Conservation (phyloP, 1,284 basidiomycete genomes). For the Agaricales sp. region DNA sequence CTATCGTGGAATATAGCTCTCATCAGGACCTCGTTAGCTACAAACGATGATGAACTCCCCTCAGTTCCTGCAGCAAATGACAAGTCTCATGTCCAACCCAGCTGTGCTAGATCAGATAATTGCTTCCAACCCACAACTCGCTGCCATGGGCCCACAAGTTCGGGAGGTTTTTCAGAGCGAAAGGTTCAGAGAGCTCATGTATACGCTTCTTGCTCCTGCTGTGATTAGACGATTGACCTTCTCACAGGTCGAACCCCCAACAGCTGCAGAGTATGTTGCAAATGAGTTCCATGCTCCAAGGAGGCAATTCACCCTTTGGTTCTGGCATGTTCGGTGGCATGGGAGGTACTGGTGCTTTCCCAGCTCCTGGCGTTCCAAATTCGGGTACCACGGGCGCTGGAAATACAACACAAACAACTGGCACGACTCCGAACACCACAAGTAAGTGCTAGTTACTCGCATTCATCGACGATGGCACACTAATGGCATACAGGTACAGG, state of each 20-base stretch:
- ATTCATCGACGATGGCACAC: not conserved
- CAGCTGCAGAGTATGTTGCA: conserved; percentile 74
- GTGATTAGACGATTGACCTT: not conserved
- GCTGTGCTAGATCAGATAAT: conserved; percentile 81
- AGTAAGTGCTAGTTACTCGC: conserved; percentile 8
- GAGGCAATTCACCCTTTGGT: conserved; percentile 12
- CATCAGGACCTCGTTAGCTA: conserved; percentile 36
- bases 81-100: conserved; percentile 67
- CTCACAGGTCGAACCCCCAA: conserved; percentile 65
- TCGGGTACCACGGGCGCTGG: conserved; percentile 19
- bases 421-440: conserved; percentile 15
- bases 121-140: conserved; percentile 70
- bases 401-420: conserved; percentile 17
- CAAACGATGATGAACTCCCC: conserved; percentile 79
- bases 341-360: conserved; percentile 29
- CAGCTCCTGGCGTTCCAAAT: conserved; percentile 50
- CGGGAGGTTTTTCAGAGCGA: conserved; percentile 73
- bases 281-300: conserved; percentile 55
- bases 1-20: not conserved
- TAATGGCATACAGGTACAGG: conserved; percentile 3
- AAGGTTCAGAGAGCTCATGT: conserved; percentile 78
- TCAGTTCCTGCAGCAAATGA: conserved; percentile 71
- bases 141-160: conserved; percentile 71
- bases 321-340: conserved; percentile 14
- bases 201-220: conserved; percentile 17